These are phyloP conservation scores for Excoecaria cochinchinensis DNA, from an alignment of 345 rosid genomes.

Conservation along the genomic window DNA sequence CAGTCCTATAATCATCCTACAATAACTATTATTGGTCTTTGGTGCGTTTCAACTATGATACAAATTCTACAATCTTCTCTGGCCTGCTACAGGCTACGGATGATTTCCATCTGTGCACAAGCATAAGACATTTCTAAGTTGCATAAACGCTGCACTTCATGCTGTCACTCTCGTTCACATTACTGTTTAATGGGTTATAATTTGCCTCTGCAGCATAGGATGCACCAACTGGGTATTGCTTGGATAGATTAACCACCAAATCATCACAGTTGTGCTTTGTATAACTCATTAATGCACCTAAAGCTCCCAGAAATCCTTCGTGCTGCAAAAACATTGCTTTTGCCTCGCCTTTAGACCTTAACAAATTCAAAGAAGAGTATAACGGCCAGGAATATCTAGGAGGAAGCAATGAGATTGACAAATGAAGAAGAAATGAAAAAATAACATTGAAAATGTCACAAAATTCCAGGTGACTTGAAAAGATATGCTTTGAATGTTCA, in stretches of 20 bases:
- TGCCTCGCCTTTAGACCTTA: conserved; percentile 88
- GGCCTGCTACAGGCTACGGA: not conserved
- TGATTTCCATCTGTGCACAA: not conserved
- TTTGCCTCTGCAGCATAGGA: conserved; percentile 25
- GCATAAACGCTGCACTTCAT: conserved; percentile 35
- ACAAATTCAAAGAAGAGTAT: conserved; percentile 5
- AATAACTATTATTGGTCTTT: not conserved
- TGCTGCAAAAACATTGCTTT: conserved; percentile 79
- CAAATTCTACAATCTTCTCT: conserved; percentile 5
- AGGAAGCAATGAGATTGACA: not conserved
- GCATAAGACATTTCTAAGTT: conserved; percentile 15
- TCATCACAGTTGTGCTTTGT: conserved; percentile 33
- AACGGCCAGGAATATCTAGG: not conserved
- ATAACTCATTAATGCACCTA: conserved; percentile 71
- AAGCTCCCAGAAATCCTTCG: conserved; percentile 87
- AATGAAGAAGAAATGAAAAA: not conserved
- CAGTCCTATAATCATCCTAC: not conserved
- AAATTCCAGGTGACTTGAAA: not conserved
- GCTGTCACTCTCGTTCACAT: conserved; percentile 31
- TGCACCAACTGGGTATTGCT: conserved; percentile 11
- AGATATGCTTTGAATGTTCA: not conserved
- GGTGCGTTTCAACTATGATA: conserved; percentile 19
- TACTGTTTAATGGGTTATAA: conserved; percentile 22
- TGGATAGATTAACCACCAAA: conserved; percentile 15
- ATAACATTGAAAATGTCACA: not conserved